Evolutionary conservation across 805 yeast species (phyloP).

Genomic region (Phaffomyces antillensis): DNA sequence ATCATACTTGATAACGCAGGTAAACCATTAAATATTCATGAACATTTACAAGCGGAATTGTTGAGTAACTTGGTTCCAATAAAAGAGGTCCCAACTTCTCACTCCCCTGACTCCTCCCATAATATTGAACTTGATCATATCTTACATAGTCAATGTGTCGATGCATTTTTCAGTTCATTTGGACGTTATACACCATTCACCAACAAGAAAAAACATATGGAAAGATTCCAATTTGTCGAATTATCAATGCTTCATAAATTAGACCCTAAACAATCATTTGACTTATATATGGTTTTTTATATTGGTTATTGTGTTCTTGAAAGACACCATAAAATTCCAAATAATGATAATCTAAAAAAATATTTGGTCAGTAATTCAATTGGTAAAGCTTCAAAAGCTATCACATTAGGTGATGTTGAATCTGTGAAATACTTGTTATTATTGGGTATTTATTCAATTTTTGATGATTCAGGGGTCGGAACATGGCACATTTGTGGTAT

Average conservation of each 20-base stretch:
- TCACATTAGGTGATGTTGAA: slow-evolving; percentile 32
- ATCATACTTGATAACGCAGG: too few species aligned
- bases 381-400: slow-evolving; percentile 30
- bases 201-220: slow-evolving; percentile 13
- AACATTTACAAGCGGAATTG: not conserved
- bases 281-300: slow-evolving; percentile 45
- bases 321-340: slow-evolving; percentile 30
- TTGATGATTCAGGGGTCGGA: slow-evolving; percentile 41
- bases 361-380: slow-evolving; percentile 36
- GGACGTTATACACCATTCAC: slow-evolving; percentile 8
- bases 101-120: too few species aligned
- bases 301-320: slow-evolving; percentile 47
- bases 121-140: slow-evolving; percentile 1
- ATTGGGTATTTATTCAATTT: slow-evolving; percentile 43
- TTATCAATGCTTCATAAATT: slow-evolving; percentile 13
- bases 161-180: slow-evolving; percentile 6
- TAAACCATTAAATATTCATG: not conserved
- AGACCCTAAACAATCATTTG: slow-evolving; percentile 31
- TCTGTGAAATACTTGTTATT: slow-evolving; percentile 36
- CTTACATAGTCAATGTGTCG: slow-evolving; percentile 5
- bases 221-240: slow-evolving; percentile 33
- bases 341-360: slow-evolving; percentile 32
- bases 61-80: not conserved
- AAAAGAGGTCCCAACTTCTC: too few species aligned
- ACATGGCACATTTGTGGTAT: slow-evolving; percentile 49